phyloP scores from a whole-genome alignment of 768 basidiomycete genomes.

The Leccinellum albellum region DNA sequence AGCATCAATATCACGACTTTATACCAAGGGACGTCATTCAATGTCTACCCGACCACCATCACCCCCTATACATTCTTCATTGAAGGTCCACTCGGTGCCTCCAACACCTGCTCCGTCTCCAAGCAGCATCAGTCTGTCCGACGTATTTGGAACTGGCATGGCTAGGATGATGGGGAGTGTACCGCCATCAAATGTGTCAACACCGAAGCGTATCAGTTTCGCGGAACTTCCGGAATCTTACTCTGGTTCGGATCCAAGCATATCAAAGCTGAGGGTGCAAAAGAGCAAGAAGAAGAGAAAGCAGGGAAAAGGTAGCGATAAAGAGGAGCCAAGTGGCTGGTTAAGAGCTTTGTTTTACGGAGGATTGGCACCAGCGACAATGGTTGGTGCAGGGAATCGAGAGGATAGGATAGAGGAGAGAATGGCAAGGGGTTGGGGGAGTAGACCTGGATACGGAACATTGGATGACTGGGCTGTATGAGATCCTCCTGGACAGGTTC shows the following conservation, averaged over 20 bases:
- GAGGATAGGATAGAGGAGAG: constrained; percentile 54
- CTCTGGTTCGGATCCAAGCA: constrained; percentile 34
- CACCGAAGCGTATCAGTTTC: constrained; percentile 78
- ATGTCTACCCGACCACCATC: constrained; percentile 62
- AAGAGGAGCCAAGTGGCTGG: constrained; percentile 26
- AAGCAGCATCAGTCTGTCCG: constrained; percentile 21
- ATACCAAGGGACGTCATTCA: constrained; percentile 57
- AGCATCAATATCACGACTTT: constrained; percentile 73
- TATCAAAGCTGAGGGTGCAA: constrained; percentile 34
- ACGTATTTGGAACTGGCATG: constrained; percentile 27
- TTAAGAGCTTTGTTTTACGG: constrained; percentile 17
- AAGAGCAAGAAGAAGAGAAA: constrained; percentile 31
- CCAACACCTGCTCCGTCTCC: constrained; percentile 37
- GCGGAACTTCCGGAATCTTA: constrained; percentile 72
- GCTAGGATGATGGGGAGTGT: constrained; percentile 35
- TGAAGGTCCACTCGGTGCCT: constrained; percentile 38
- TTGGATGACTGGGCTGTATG: constrained; percentile 59
- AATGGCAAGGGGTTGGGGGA: constrained; percentile 47
- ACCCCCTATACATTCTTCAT: constrained; percentile 51
- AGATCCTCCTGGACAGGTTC: background rate
- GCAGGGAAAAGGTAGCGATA: constrained; percentile 31
- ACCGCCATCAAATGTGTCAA: constrained; percentile 48
- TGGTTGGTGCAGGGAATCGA: constrained; percentile 23
- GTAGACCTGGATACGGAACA: constrained; percentile 36
- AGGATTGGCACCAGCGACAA: constrained; percentile 24